Evolutionary conservation across 345 rosid genomes (phyloP), one percentile per base, ranked within the genome.

Genomic region (Crucihimalaya himalaica): DNA sequence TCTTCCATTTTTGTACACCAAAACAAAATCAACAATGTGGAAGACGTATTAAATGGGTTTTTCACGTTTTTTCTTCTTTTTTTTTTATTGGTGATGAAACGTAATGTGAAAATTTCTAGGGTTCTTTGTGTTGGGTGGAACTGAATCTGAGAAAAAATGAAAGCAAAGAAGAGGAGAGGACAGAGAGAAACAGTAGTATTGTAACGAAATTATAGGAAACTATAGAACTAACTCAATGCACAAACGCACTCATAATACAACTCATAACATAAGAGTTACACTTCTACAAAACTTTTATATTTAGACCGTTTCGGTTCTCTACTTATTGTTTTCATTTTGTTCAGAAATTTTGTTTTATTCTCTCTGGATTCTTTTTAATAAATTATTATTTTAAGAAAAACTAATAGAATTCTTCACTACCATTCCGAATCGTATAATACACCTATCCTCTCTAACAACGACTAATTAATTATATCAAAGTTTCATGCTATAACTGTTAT

Each of bases 191-290:
- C 5, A 46, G 23, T 18, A 9, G 35, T 45, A 16, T 40, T 58
- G 66, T 70, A 34, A 70, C 74, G 74, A 70, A 46, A 58, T 46
- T 70, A 2, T 70, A 21, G 74, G 66, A 58, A 70, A 70, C 20
- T 68, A 27, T 27, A 31, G 39, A 29, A 32, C 65, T 8, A 70
- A 31, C 43, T 42, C 11, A 39, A 60, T 21, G 19, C 16, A 12
- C 19, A 35, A 1, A 58, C 39, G 43, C 55, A 57, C 45, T 69
- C 5, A 14, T 43, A 43, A 18, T 69, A 55, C 54, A 55, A 56
- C 54, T 31, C 32, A 43, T 43, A 21, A 60, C 18, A 21, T 20
- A 19, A 19, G 63, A 19, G 29, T 37, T 59, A 35, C 46, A 37
- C 66, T n/a, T n/a, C 4, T 42, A 57, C 39, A 59, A 37, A 60